These are phyloP conservation scores for Phytopythium ostracodes DNA, from an alignment of 352 stramenopile species.

Conservation along the genomic window DNA sequence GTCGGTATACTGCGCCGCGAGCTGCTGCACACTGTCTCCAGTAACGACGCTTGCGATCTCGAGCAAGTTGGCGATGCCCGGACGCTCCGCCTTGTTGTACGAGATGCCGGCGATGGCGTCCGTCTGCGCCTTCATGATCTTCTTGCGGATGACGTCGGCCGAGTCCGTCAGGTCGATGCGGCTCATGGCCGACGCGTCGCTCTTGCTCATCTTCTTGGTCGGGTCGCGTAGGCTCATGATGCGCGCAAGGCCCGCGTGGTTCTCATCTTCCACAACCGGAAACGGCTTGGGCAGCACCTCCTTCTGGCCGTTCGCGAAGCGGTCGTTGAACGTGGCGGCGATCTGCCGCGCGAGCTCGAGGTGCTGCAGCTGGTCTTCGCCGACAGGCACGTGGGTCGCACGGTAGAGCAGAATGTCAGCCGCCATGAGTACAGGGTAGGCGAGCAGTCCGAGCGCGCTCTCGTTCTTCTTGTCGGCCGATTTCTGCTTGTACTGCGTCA, in stretches of 20 bases:
- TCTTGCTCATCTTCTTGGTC: slow-evolving; percentile 99
- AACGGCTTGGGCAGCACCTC: slow-evolving; percentile 61
- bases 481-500: slow-evolving; percentile 99
- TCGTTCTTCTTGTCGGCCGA: slow-evolving; percentile 69
- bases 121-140: slow-evolving; percentile 88
- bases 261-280: slow-evolving; percentile 37
- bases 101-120: slow-evolving; percentile 70
- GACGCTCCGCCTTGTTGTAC: slow-evolving; percentile 90
- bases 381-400: slow-evolving; percentile 95
- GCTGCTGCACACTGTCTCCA: slow-evolving; percentile 70
- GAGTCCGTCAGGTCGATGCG: slow-evolving; percentile 94
- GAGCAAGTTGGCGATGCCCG: slow-evolving; percentile 95
- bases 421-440: slow-evolving; percentile 99
- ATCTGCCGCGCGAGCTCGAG: slow-evolving; percentile 98
- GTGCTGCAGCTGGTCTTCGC: slow-evolving; percentile 98
- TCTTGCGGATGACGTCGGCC: slow-evolving; percentile 74
- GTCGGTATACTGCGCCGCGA: slow-evolving; percentile 53
- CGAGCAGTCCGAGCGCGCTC: slow-evolving; percentile 91
- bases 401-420: slow-evolving; percentile 99
- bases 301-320: slow-evolving; percentile 65
- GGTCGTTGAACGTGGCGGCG: slow-evolving; percentile 94
- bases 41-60: slow-evolving; percentile 86
- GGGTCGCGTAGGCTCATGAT: slow-evolving; percentile 98
- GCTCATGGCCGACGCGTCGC: slow-evolving; percentile 84
- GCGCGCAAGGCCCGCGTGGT: slow-evolving; percentile 56